Evolutionary conservation across 306 rosid species (phyloP).

Genomic region (Gynostemma pentaphyllum): DNA sequence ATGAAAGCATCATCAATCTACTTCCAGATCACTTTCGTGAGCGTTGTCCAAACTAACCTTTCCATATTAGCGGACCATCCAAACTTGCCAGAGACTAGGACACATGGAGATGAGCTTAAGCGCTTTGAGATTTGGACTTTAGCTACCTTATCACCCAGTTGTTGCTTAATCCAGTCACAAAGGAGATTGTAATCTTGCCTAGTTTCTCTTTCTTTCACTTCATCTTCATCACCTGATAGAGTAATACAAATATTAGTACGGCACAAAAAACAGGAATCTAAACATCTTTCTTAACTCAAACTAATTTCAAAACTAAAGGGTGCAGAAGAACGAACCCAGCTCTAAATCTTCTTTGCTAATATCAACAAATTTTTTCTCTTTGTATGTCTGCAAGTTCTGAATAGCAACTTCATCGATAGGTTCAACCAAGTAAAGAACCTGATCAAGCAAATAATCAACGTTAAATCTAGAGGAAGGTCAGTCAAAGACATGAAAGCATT

Average conservation of each 20-base stretch:
- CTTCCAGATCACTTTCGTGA: neutral
- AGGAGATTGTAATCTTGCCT: constrained; percentile 75
- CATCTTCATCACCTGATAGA: constrained; percentile 82
- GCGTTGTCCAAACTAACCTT: constrained; percentile 36
- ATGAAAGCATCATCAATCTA: neutral
- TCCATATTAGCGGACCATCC: constrained; percentile 99
- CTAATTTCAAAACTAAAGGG: neutral
- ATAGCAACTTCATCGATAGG: constrained; percentile 97
- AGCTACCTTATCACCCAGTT: constrained; percentile 89
- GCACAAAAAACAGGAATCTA: constrained; percentile 1
- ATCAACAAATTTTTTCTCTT: constrained; percentile 94
- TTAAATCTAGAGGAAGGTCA: constrained; percentile 7
- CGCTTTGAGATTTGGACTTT: constrained; percentile 94
- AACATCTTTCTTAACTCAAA: neutral
- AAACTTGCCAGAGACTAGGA: constrained; percentile 97
- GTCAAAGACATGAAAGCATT: neutral
- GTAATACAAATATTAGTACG: neutral
- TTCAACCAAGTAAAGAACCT: constrained; percentile 89
- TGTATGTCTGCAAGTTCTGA: constrained; percentile 91
- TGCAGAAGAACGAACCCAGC: constrained; percentile 44
- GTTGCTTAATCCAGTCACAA: constrained; percentile 98
- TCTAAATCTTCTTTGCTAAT: constrained; percentile 98
- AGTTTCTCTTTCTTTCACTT: constrained; percentile 74
- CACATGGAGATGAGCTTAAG: constrained; percentile 98
- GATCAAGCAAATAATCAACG: constrained; percentile 7